Evolutionary conservation across 495 filamentous ascomycete species (phyloP).

Genomic region (Penicillium mononematosum): DNA sequence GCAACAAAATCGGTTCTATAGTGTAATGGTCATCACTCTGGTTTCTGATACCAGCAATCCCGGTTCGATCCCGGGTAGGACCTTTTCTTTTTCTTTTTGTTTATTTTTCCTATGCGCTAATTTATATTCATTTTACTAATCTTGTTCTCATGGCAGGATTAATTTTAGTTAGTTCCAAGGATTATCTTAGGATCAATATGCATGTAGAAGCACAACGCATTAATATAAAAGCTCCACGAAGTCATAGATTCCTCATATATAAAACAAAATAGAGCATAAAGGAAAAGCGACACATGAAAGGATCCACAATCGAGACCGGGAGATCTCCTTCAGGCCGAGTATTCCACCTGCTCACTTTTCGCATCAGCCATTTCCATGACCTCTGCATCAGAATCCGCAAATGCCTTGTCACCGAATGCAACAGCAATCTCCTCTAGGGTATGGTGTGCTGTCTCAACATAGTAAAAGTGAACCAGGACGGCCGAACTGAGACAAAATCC

Average conservation of each 20-base stretch:
- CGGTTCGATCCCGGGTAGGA: constrained; percentile 45
- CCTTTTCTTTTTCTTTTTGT: constrained; percentile 15
- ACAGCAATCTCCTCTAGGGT: constrained; percentile 63
- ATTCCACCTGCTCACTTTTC: constrained; percentile 9
- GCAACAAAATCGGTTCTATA: constrained; percentile 19
- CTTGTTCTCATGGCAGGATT: too few relatives aligned
- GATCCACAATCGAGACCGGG: neutral
- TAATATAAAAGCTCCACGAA: too few relatives aligned
- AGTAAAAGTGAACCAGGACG: constrained; percentile 63
- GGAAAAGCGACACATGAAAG: neutral
- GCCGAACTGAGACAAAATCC: constrained; percentile 58
- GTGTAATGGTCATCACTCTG: constrained; percentile 35
- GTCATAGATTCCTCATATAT: neutral
- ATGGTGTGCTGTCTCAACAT: constrained; percentile 58
- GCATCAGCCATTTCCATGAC: constrained; percentile 18
- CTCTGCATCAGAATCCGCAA: constrained; percentile 19
- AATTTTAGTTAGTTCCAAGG: too few relatives aligned
- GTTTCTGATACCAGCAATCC: constrained; percentile 43
- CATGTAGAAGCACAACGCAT: too few relatives aligned
- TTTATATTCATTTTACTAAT: neutral
- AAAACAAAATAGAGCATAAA: neutral
- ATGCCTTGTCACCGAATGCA: constrained; percentile 30
- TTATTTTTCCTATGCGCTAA: neutral
- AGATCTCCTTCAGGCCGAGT: neutral
- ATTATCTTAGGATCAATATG: too few relatives aligned